These are phyloP conservation scores for Suillus variegatus DNA, from an alignment of 768 basidiomycete genomes.

Conservation along the genomic window DNA sequence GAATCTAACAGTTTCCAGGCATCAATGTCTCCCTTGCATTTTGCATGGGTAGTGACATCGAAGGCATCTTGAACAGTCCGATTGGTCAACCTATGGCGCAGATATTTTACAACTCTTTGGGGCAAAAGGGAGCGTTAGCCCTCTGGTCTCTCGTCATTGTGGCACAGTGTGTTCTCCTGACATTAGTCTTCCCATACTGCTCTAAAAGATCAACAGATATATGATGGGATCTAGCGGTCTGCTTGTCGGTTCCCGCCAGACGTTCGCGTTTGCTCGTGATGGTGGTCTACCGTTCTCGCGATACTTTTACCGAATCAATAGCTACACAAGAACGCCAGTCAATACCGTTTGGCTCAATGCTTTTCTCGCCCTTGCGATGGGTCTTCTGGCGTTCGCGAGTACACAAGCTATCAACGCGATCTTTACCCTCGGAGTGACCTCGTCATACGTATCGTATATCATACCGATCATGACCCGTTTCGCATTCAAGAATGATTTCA, in stretches of 20 bases:
- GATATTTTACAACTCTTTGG: conserved; percentile 49
- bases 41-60: conserved; percentile 54
- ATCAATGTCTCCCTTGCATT: conserved; percentile 66
- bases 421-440: conserved; percentile 49
- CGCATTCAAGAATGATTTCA: conserved; percentile 47
- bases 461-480: conserved; percentile 58
- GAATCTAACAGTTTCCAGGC: conserved; percentile 22
- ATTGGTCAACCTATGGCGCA: conserved; percentile 45
- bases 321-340: conserved; percentile 52
- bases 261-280: conserved; percentile 72
- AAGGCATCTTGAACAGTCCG: conserved; percentile 40
- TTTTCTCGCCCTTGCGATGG: conserved; percentile 48
- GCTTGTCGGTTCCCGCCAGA: conserved; percentile 55
- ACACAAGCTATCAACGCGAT: conserved; percentile 58
- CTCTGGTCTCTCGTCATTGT: conserved; percentile 40
- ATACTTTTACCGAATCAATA: conserved; percentile 61
- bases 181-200: not conserved
- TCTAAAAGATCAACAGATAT: conserved; percentile 33
- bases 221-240: conserved; percentile 62
- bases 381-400: conserved; percentile 62
- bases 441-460: conserved; percentile 50
- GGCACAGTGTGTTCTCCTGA: conserved; percentile 21
- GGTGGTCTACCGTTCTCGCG: conserved; percentile 64
- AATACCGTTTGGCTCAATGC: conserved; percentile 57
- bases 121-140: conserved; percentile 42